Conservation (phyloP, 2,329 filamentous ascomycete species). For the Cadophora gregata region DNA sequence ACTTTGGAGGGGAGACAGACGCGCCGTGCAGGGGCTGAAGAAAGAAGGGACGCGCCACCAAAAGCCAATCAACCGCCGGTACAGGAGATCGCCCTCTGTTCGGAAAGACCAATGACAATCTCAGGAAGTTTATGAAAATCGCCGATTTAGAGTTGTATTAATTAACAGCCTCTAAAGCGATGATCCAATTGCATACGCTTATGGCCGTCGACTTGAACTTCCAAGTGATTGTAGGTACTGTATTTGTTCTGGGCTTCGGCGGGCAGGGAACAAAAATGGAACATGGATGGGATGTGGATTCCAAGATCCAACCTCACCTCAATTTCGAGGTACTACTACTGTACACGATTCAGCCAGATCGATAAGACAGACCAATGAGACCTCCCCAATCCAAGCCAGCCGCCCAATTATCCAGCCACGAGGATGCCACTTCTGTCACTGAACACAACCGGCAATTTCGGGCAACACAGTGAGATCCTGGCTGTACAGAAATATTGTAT, state of each 20-base stretch:
- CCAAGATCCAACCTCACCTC: neutral
- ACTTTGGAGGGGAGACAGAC: neutral
- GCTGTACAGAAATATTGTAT: neutral
- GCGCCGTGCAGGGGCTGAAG: neutral
- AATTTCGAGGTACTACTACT: neutral
- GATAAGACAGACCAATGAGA: neutral
- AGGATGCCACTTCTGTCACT: neutral
- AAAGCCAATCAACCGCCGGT: neutral
- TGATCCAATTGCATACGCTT: neutral
- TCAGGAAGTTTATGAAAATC: neutral
- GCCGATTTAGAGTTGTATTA: neutral
- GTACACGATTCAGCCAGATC: neutral
- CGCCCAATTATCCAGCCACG: neutral
- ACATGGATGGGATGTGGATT: neutral
- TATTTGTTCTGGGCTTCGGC: slow-evolving; percentile 10
- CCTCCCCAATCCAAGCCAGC: neutral
- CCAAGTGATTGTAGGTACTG: too few species aligned
- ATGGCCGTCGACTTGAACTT: neutral
- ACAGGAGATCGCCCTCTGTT: neutral
- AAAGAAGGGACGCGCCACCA: slow-evolving; percentile 6
- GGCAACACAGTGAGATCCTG: neutral
- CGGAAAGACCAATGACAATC: slow-evolving; percentile 10
- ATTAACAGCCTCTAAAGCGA: neutral
- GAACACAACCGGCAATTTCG: slow-evolving; percentile 1
- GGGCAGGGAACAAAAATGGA: neutral